Conservation (phyloP, 2,329 filamentous ascomycete genomes). For the Penicillium rolfsii region DNA sequence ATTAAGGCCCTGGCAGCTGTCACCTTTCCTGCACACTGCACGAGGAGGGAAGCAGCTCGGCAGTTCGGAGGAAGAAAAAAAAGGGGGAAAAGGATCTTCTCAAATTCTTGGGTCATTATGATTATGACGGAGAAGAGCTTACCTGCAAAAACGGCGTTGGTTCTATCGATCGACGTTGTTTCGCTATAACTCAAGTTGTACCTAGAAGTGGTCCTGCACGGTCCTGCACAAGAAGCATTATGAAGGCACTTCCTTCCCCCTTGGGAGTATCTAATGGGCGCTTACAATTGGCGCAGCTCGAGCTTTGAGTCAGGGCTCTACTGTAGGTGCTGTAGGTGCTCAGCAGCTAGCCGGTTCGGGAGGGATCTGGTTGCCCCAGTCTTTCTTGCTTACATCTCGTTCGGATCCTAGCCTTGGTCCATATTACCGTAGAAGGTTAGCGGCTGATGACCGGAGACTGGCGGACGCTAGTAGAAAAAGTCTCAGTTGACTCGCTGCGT, state of each 20-base stretch:
- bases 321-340: background rate
- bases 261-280: background rate
- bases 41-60: slow-evolving; percentile 4
- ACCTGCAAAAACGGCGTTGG: background rate
- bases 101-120: background rate
- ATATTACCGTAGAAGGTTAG: background rate
- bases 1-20: slow-evolving; percentile 14
- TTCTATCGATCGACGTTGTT: background rate
- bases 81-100: background rate
- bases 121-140: background rate
- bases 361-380: background rate
- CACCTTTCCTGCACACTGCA: slow-evolving; percentile 13
- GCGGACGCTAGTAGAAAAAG: background rate
- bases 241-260: background rate
- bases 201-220: background rate
- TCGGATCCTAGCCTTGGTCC: background rate
- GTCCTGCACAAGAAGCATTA: background rate
- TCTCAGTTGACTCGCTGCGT: background rate
- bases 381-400: background rate
- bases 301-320: slow-evolving; percentile 6
- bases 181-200: background rate
- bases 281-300: background rate
- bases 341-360: background rate
- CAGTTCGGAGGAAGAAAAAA: background rate
- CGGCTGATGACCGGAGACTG: slow-evolving; percentile 1